phyloP scores from a whole-genome alignment of 116 monocot genomes.

The Phalaenopsis hybrid region DNA sequence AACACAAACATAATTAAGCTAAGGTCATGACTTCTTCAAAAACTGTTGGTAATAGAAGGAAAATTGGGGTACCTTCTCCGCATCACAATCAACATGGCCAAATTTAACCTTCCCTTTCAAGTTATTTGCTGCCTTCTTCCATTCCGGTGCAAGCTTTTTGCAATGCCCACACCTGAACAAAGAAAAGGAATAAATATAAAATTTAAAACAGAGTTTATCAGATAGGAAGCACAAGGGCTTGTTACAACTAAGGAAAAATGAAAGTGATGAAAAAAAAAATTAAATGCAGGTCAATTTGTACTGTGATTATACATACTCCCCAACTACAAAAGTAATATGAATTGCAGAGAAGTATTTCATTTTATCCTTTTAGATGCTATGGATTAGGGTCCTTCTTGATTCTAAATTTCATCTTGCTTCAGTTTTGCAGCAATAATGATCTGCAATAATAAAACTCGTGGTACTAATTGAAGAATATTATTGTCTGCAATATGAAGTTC shows the following conservation, averaged over 20 bases:
- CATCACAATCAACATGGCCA: constrained; percentile 97
- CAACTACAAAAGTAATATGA: background rate
- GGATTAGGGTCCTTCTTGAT: background rate
- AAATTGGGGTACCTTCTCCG: constrained; percentile 66
- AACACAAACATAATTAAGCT: background rate
- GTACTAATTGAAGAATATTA: background rate
- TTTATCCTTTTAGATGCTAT: background rate
- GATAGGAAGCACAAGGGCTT: background rate
- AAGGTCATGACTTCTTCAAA: background rate
- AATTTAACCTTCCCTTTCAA: constrained; percentile 93
- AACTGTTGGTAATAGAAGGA: background rate
- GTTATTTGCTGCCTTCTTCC: constrained; percentile 94
- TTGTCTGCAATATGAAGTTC: background rate
- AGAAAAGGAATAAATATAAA: background rate
- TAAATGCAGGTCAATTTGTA: background rate
- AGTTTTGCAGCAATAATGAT: background rate
- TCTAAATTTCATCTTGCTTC: background rate
- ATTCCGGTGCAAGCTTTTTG: constrained; percentile 96
- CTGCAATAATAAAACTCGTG: background rate
- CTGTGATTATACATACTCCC: background rate
- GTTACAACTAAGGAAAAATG: background rate
- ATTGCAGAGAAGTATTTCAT: background rate
- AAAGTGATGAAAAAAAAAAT: background rate
- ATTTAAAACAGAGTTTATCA: background rate
- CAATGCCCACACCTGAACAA: constrained; percentile 90